Conservation (phyloP, 345 rosid genomes). For the Melaleuca alternifolia region DNA sequence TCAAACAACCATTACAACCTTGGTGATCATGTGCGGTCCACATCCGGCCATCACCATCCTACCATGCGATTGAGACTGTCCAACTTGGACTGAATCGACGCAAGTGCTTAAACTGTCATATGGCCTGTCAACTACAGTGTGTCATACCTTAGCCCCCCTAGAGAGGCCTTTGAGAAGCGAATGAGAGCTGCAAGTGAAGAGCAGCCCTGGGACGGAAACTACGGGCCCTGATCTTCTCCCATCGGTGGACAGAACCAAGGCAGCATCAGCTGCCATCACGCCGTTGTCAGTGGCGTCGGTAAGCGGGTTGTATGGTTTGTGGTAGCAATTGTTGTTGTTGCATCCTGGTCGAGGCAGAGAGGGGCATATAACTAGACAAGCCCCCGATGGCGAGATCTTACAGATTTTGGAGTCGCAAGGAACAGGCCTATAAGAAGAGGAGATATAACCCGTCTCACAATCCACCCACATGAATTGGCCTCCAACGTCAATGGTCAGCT, state of each 20-base stretch:
- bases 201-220: not conserved
- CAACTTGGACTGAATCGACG: not conserved
- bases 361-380: not conserved
- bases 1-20: not conserved
- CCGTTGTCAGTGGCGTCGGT: not conserved
- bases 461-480: not conserved
- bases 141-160: not conserved
- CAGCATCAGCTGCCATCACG: not conserved
- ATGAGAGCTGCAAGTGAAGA: conserved; percentile 4
- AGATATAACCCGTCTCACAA: not conserved
- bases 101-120: not conserved
- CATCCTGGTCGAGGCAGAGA: not conserved
- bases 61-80: not conserved
- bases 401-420: not conserved
- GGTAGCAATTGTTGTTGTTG: not conserved
- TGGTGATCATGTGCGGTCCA: not conserved
- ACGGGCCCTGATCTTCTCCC: not conserved
- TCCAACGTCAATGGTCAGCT: not conserved
- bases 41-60: not conserved
- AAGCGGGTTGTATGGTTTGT: not conserved
- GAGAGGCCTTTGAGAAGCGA: not conserved
- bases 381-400: not conserved
- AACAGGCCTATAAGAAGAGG: not conserved
- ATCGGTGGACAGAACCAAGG: not conserved
- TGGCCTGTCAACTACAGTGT: not conserved